phyloP scores from a whole-genome alignment of 1,139 yeast genomes.

The Chernovozyma aurita region DNA sequence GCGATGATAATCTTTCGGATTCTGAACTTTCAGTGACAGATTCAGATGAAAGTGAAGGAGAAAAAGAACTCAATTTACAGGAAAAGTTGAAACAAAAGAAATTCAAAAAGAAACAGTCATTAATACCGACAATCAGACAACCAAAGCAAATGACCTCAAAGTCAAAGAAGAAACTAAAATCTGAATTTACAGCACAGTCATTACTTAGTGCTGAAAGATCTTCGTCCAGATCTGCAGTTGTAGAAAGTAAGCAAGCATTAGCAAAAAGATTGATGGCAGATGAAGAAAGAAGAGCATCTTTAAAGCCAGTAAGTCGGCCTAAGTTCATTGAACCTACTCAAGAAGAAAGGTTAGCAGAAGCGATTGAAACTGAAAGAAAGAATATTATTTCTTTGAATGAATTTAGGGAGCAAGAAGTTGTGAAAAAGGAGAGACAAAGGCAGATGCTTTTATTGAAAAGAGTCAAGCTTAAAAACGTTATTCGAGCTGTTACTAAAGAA shows the following conservation, averaged over 20 bases:
- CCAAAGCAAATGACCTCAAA: slow-evolving; percentile 16
- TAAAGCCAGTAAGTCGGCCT: slow-evolving; percentile 39
- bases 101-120: slow-evolving; percentile 29
- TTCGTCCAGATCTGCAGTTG: slow-evolving; percentile 75
- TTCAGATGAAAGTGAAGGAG: slow-evolving; percentile 64
- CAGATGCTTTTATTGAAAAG: slow-evolving; percentile 67
- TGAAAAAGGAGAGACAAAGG: slow-evolving; percentile 72
- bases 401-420: slow-evolving; percentile 81
- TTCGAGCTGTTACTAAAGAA: slow-evolving; percentile 31
- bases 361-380: slow-evolving; percentile 76
- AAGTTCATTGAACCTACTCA: slow-evolving; percentile 64
- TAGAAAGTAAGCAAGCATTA: slow-evolving; percentile 73
- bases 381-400: slow-evolving; percentile 69
- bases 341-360: slow-evolving; percentile 80
- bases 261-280: slow-evolving; percentile 68
- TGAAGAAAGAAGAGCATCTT: slow-evolving; percentile 59
- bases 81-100: slow-evolving; percentile 42
- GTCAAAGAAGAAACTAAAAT: slow-evolving; percentile 10
- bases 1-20: slow-evolving; percentile 50
- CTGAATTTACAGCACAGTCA: slow-evolving; percentile 39
- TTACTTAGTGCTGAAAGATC: slow-evolving; percentile 56
- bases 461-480: slow-evolving; percentile 50
- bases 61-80: slow-evolving; percentile 52
- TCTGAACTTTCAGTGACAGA: slow-evolving; percentile 48
- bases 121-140: slow-evolving; percentile 46